Evolutionary conservation across 495 filamentous ascomycete species (phyloP), one percentile per base, ranked within the genome.

Genomic region (Podospora didyma): DNA sequence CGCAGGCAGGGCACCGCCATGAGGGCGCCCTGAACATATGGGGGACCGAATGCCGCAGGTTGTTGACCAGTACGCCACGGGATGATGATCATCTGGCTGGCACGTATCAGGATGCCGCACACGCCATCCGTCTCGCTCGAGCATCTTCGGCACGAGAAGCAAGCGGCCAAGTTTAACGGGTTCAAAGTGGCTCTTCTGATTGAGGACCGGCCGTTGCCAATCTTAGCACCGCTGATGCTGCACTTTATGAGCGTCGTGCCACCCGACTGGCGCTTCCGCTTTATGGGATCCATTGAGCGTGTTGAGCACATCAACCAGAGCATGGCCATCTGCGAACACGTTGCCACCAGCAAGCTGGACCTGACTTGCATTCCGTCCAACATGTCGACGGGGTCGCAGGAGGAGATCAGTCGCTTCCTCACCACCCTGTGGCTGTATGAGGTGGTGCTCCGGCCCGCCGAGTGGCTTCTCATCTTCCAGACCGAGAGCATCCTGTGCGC

Each of bases 181-280:
- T 74, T 73, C 41, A 79, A 79, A 59, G 69, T 80, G 21, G 78
- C 78, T 22, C 72, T 80, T 19, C 69, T 80, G 1, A 74, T 80
- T 57, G 78, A 80, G 53, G 73, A 77, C 68, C 73, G 78, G 5
- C 60, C 70, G 0, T 63, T 69, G n/a, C 61, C 75, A 0, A 68
- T 72, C 56, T 72, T 79, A 10, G 73, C 76, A 0, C 77, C 77
- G 0, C 59, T 78, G 5, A 72, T 79, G 59, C 69, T 80, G 0
- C 77, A 81, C 62, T 77, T 80, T 65, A 79, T 78, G 54, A 60
- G 71, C 9, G 76, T 81, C 24, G 76, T 81, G 2, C 78, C 78
- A 2, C 70, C 77, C 17, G 77, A 80, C 63, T 81, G 78, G 77
- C 72, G 71, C n/a, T 79, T 80, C 66, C 68, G 72, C 26, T 80